Conservation (phyloP, 73 alveolate genomes). For the Tetrahymena thermophila region DNA sequence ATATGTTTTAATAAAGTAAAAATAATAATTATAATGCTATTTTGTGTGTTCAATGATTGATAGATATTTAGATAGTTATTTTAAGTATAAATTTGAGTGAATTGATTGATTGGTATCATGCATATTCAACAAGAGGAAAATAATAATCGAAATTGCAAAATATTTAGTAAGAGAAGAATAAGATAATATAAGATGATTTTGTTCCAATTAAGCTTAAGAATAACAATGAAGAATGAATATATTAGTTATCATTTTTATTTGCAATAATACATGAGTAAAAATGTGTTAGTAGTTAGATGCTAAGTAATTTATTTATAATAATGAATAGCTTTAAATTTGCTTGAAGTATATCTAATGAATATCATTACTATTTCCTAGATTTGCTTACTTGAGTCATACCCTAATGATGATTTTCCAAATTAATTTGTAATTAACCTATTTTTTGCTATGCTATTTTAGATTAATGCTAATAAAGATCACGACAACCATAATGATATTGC, state of each 20-base stretch:
- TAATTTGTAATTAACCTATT: background rate
- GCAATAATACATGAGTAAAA: background rate
- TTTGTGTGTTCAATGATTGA: background rate
- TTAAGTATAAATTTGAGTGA: background rate
- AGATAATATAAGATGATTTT: background rate
- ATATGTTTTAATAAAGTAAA: background rate
- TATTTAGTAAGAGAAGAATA: background rate
- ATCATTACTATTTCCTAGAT: background rate
- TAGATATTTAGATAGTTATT: background rate
- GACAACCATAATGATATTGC: background rate
- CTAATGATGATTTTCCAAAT: background rate
- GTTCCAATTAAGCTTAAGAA: background rate
- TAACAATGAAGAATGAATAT: background rate
- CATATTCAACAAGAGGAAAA: background rate
- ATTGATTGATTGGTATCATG: background rate
- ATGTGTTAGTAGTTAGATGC: background rate
- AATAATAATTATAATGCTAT: background rate
- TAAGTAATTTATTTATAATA: background rate
- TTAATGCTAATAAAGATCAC: background rate
- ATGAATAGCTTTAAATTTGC: background rate
- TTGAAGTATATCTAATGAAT: background rate
- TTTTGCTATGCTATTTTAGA: background rate
- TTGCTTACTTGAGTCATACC: background rate
- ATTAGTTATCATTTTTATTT: background rate
- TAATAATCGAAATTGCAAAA: background rate